Base-by-base conservation (phyloP, 2,329 filamentous ascomycete species). In the Capronia americana region DNA sequence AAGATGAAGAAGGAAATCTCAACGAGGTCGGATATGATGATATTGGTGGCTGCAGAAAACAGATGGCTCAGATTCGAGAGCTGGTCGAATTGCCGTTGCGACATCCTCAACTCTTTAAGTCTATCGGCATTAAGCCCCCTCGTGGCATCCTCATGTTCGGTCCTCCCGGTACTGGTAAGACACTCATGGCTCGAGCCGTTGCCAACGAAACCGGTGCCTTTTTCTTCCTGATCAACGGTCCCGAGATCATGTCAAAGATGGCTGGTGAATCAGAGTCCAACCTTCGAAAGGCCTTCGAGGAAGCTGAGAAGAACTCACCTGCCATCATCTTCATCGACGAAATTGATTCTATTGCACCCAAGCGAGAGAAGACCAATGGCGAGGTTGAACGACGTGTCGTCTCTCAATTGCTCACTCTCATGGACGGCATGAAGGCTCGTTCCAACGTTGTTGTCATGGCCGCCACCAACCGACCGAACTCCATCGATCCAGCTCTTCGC, bases 201-300 rank as follows among this genome's bases (percentile, higher is more conserved):
- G 95, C 95, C 81, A 98, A 98, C 83, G 95, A 98, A 86, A 98
- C 95, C 38, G 95, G 95, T 75, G 94, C 94, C 57, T 98, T 98
- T 85, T 99, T 99, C 85, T 98, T 99, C 88, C 83, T 98, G 70
- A 98, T 99, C 87, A 98, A 98, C 82, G 94, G 95, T 71, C 95
- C 95, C 60, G 95, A 98, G 80, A 98, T 99, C 84, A 98, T 99
- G 95, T 97, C 94, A 66, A 98, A 98, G 88, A 98, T 98, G 95
- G 95, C 95, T 67, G 95, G 95, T 87, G 95, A 99, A 82, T 98
- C 95, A 66, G 95, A 98, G 81, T 98, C 94, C 67, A 98, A 98
- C 80, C 82, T 99, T 73, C 91, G 95, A 75, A 98, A 98, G 84
- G 95, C 95, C n/a, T 99, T 99, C 75, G 95, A 98, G 80, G 95